phyloP scores from a whole-genome alignment of 495 filamentous ascomycete species.

The Gamarada debralockiae region DNA sequence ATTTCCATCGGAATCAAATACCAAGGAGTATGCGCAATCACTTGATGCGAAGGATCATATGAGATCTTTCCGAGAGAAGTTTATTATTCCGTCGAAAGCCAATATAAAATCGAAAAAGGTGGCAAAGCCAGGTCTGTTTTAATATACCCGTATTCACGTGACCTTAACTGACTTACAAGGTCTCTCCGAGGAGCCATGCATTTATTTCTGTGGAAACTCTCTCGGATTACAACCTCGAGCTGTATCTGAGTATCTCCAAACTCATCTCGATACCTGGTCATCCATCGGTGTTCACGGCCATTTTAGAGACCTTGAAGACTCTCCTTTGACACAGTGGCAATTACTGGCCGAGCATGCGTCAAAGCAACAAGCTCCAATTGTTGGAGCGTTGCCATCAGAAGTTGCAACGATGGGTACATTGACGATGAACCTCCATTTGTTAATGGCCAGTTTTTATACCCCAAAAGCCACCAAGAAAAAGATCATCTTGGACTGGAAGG shows the following conservation, averaged over 20 bases:
- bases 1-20: conserved; percentile 20
- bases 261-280: conserved; percentile 83
- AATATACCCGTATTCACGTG: conserved; percentile 33
- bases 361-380: conserved; percentile 63
- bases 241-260: conserved; percentile 63
- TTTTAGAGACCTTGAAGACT: conserved; percentile 74
- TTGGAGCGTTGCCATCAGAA: conserved; percentile 73
- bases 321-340: conserved; percentile 36
- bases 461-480: conserved; percentile 71
- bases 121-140: conserved; percentile 22
- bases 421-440: conserved; percentile 83
- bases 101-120: conserved; percentile 68
- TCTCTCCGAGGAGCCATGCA: conserved; percentile 41
- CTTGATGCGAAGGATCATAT: conserved; percentile 70
- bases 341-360: conserved; percentile 53
- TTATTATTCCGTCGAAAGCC: conserved; percentile 78
- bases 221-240: conserved; percentile 82
- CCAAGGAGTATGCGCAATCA: conserved; percentile 51
- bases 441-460: conserved; percentile 89
- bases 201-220: conserved; percentile 95
- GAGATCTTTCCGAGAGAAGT: conserved; percentile 65
- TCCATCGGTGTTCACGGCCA: conserved; percentile 89
- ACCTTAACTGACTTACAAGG: conserved; percentile 26
- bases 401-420: conserved; percentile 92
- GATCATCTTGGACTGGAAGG: conserved; percentile 90